Percentiles rank a stretch among this genome's conserved stretches.
These are phyloP conservation scores for Verticillium nubilum DNA, from an alignment of 2,329 filamentous ascomycete genomes.

Conservation along the genomic window DNA sequence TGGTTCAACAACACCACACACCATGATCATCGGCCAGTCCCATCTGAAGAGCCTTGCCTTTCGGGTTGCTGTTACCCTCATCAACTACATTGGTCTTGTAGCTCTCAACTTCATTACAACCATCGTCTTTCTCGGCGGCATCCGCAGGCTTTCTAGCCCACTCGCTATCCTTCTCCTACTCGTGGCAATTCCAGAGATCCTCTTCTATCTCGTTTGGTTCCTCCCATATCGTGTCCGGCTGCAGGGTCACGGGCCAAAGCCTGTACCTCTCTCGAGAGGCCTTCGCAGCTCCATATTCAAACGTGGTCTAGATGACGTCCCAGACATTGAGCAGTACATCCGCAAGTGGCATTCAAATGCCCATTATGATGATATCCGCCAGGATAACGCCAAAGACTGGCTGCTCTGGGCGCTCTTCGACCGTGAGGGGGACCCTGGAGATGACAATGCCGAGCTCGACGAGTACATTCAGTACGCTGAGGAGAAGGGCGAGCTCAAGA, in stretches of 20 bases:
- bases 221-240: slow-evolving; percentile 34
- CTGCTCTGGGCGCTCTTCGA: slow-evolving; percentile 65
- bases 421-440: slow-evolving; percentile 29
- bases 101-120: slow-evolving; percentile 16
- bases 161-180: slow-evolving; percentile 16
- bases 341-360: slow-evolving; percentile 63
- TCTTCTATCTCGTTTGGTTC: slow-evolving; percentile 38
- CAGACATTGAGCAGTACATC: slow-evolving; percentile 52
- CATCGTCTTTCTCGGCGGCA: slow-evolving; percentile 12
- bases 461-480: slow-evolving; percentile 48
- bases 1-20: not conserved
- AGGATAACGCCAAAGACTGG: slow-evolving; percentile 64
- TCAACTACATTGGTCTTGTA: slow-evolving; percentile 9
- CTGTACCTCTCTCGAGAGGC: slow-evolving; percentile 31
- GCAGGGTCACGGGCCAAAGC: slow-evolving; percentile 29
- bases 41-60: slow-evolving; percentile 1
- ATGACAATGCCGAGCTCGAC: slow-evolving; percentile 35
- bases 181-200: slow-evolving; percentile 26
- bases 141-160: slow-evolving; percentile 15
- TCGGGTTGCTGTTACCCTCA: slow-evolving; percentile 5
- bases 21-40: not conserved
- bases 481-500: slow-evolving; percentile 38
- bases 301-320: slow-evolving; percentile 47
- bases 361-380: slow-evolving; percentile 47
- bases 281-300: slow-evolving; percentile 52